Conservation (phyloP, 1,284 basidiomycete genomes). For the Vanrija pseudolonga region DNA sequence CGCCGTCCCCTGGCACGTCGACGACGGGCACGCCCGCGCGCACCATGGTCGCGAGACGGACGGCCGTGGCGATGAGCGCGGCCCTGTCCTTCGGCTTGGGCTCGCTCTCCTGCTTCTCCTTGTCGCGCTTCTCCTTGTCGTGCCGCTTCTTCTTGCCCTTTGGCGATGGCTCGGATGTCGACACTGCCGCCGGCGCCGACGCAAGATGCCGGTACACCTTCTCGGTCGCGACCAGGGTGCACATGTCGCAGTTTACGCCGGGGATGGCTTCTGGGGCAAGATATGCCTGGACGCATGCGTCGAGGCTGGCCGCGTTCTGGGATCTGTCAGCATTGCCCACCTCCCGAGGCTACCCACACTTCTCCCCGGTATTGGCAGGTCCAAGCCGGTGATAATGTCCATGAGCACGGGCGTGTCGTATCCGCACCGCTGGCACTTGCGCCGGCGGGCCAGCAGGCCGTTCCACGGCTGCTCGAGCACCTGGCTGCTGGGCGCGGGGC, state of each 20-base stretch:
- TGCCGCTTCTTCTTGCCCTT: neutral
- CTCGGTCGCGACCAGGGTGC: constrained; percentile 47
- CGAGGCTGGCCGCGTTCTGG: constrained; percentile 46
- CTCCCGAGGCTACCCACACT: constrained; percentile 30
- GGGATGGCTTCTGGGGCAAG: constrained; percentile 50
- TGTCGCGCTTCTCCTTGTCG: constrained; percentile 14
- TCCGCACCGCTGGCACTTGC: constrained; percentile 44
- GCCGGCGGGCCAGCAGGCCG: constrained; percentile 43
- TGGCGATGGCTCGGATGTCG: neutral
- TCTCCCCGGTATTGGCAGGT: constrained; percentile 39
- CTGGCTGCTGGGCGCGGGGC: neutral
- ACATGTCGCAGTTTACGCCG: constrained; percentile 52
- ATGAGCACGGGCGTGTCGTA: constrained; percentile 43
- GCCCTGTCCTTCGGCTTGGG: constrained; percentile 64
- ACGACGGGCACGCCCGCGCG: constrained; percentile 39
- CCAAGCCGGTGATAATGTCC: constrained; percentile 46
- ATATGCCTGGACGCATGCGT: constrained; percentile 49
- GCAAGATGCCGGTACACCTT: constrained; percentile 25
- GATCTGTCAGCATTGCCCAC: neutral
- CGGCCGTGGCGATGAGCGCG: constrained; percentile 57
- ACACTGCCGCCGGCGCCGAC: neutral
- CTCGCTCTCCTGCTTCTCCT: constrained; percentile 47
- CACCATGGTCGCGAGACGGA: constrained; percentile 60
- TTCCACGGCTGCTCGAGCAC: constrained; percentile 45
- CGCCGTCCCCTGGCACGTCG: constrained; percentile 3